These are phyloP conservation scores for Vicia villosa DNA, from an alignment of 306 rosid genomes.

Conservation along the genomic window DNA sequence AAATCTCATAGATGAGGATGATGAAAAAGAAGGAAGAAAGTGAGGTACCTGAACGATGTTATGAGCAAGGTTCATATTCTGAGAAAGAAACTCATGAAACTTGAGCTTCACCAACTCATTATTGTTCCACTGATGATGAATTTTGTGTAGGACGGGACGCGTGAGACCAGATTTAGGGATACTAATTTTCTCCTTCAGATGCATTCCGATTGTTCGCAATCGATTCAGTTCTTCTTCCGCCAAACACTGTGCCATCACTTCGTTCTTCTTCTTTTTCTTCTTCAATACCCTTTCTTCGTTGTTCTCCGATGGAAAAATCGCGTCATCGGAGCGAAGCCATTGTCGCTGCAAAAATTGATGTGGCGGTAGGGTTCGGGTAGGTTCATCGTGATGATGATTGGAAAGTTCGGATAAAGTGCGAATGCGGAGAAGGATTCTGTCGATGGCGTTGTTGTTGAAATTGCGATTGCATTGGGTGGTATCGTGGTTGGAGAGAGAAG, in stretches of 20 bases:
- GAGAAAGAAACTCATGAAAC: conserved; percentile 82
- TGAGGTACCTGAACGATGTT: conserved; percentile 72
- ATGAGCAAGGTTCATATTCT: conserved; percentile 87
- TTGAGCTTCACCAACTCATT: conserved; percentile 86
- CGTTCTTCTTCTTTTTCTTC: conserved; percentile 52
- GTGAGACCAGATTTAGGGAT: conserved; percentile 87
- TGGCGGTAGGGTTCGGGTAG: background rate
- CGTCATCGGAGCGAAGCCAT: conserved; percentile 78
- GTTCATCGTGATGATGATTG: background rate
- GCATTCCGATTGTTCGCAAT: conserved; percentile 70
- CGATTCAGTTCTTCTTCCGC: conserved; percentile 79
- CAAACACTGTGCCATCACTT: conserved; percentile 57
- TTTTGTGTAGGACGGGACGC: conserved; percentile 68
- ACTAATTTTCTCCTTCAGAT: conserved; percentile 60
- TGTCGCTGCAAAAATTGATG: conserved; percentile 49
- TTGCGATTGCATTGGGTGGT: conserved; percentile 74
- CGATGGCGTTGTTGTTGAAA: no score
- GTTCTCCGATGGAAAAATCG: conserved; percentile 73
- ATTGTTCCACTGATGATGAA: conserved; percentile 78
- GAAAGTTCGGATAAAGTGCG: conserved; percentile 68
- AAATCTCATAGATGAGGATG: no score
- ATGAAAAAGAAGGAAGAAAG: background rate
- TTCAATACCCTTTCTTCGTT: conserved; percentile 41
- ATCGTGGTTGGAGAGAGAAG: conserved; percentile 34
- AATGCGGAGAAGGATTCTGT: conserved; percentile 69